phyloP scores from a whole-genome alignment of 768 basidiomycete species.

The Serpula lacrymans region DNA sequence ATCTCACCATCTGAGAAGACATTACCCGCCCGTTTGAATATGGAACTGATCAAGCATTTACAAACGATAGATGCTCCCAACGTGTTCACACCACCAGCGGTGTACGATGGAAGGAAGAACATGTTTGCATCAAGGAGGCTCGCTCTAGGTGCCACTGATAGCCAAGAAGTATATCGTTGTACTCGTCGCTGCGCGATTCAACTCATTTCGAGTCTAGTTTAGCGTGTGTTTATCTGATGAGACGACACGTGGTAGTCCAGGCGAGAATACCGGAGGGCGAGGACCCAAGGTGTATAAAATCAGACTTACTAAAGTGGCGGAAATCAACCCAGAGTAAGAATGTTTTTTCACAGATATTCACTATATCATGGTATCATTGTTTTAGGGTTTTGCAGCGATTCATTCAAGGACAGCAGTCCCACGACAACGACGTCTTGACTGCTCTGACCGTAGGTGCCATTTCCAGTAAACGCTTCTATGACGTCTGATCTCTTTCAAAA shows the following conservation, averaged over 20 bases:
- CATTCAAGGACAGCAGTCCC: slow-evolving; percentile 59
- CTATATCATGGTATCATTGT: slow-evolving; percentile 5
- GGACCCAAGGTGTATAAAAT: slow-evolving; percentile 69
- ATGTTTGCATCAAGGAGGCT: slow-evolving; percentile 60
- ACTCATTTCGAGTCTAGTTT: slow-evolving; percentile 42
- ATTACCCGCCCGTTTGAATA: slow-evolving; percentile 62
- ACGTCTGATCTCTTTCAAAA: slow-evolving; percentile 20
- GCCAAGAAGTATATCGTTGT: slow-evolving; percentile 45
- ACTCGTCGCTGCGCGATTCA: neutral
- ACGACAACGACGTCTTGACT: slow-evolving; percentile 65
- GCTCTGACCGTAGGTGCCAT: slow-evolving; percentile 54
- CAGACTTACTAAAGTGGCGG: slow-evolving; percentile 52
- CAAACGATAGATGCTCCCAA: slow-evolving; percentile 55
- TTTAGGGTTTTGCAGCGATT: slow-evolving; percentile 61
- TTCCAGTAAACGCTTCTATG: neutral
- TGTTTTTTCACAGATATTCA: slow-evolving; percentile 17
- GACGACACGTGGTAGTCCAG: slow-evolving; percentile 27
- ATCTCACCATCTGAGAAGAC: slow-evolving; percentile 68
- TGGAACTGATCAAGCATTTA: slow-evolving; percentile 63
- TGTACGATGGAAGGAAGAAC: slow-evolving; percentile 81
- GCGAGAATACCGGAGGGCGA: slow-evolving; percentile 29
- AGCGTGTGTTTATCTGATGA: slow-evolving; percentile 50
- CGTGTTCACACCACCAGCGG: slow-evolving; percentile 71
- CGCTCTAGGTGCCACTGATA: slow-evolving; percentile 50
- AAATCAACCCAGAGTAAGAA: slow-evolving; percentile 53